Evolutionary conservation across 768 basidiomycete genomes (phyloP).

Genomic region (Clitopilus hobsonii): DNA sequence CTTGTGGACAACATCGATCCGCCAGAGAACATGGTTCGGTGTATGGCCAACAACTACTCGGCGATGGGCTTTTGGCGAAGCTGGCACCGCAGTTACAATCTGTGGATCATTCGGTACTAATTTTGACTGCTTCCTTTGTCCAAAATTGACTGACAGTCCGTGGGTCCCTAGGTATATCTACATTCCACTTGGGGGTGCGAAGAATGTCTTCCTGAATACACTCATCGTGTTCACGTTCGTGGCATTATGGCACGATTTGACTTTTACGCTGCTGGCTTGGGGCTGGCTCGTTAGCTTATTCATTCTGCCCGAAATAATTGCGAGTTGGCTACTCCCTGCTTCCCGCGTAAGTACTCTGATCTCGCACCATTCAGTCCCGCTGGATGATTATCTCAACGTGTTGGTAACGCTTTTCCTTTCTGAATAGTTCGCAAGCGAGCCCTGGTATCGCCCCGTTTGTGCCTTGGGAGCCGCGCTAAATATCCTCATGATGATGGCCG

Average conservation of each 20-base stretch:
- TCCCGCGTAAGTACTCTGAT: conserved; percentile 50
- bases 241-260: conserved; percentile 95
- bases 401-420: background rate
- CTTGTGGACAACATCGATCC: conserved; percentile 84
- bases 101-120: conserved; percentile 83
- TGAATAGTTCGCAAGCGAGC: conserved; percentile 53
- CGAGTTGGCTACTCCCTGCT: conserved; percentile 52
- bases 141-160: background rate
- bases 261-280: conserved; percentile 85
- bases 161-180: conserved; percentile 77
- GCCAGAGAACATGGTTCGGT: conserved; percentile 99
- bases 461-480: conserved; percentile 83
- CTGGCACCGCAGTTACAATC: conserved; percentile 96
- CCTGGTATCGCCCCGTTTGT: conserved; percentile 86
- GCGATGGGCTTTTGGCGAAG: conserved; percentile 90
- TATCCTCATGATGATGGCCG: conserved; percentile 83
- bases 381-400: background rate
- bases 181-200: conserved; percentile 80
- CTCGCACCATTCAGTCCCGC: background rate
- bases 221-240: conserved; percentile 91
- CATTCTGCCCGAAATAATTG: conserved; percentile 79
- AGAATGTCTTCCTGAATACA: conserved; percentile 52
- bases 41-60: conserved; percentile 97
- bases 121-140: background rate
- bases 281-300: conserved; percentile 94